Conservation (phyloP, 257 asterid genomes). For the Plantago major region DNA sequence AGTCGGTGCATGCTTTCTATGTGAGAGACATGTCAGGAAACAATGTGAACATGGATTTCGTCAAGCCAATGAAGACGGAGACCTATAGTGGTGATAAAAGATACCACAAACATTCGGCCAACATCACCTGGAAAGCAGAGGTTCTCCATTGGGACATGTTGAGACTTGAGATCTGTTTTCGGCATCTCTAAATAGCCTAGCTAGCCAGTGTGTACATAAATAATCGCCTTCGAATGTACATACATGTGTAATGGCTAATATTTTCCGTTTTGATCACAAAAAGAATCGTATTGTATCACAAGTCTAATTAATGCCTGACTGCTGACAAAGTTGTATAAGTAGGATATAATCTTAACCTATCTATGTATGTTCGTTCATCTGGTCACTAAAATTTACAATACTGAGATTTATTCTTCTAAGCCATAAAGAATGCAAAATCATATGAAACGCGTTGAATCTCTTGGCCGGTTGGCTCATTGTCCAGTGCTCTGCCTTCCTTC, state of each 20-base stretch:
- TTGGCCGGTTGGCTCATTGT: conserved; percentile 53
- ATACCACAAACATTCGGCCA: conserved; percentile 21
- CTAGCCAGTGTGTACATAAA: conserved; percentile 19
- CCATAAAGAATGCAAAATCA: conserved; percentile 91
- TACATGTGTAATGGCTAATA: not conserved
- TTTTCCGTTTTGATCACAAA: too few species aligned
- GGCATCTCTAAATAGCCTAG: conserved; percentile 12
- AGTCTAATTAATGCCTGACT: too few species aligned
- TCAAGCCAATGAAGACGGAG: conserved; percentile 56
- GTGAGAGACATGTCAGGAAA: conserved; percentile 72
- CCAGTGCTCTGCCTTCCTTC: conserved; percentile 71
- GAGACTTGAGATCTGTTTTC: conserved; percentile 29
- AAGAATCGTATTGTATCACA: too few species aligned
- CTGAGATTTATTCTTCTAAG: conserved; percentile 69
- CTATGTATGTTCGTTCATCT: not conserved
- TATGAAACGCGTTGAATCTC: conserved; percentile 73
- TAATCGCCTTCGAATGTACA: not conserved
- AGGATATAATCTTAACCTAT: too few species aligned
- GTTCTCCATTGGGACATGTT: conserved; percentile 41
- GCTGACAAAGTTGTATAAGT: too few species aligned
- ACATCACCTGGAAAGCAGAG: conserved; percentile 31
- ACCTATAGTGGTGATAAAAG: conserved; percentile 47
- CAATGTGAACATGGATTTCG: conserved; percentile 43
- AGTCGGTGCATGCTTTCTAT: too few species aligned
- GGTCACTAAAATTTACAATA: conserved; percentile 12